These are phyloP conservation scores for Annulohypoxylon nitens DNA, from an alignment of 495 filamentous ascomycete genomes.

Conservation along the genomic window DNA sequence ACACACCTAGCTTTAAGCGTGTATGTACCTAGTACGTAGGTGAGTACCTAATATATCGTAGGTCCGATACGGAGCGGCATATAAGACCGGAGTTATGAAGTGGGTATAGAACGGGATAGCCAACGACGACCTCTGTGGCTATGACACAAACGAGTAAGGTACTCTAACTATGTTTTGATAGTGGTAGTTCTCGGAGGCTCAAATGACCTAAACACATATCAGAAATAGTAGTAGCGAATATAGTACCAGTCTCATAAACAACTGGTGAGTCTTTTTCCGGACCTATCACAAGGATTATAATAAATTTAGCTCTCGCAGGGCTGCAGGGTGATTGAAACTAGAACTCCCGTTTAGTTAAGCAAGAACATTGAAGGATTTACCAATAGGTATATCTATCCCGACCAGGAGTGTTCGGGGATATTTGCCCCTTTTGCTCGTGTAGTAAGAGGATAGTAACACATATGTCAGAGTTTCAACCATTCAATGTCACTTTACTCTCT, in stretches of 20 bases:
- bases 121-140: background rate
- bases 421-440: slow-evolving; percentile 33
- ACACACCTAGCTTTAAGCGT: background rate
- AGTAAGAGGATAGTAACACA: slow-evolving; percentile 38
- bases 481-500: background rate
- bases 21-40: background rate
- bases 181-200: background rate
- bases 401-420: slow-evolving; percentile 19
- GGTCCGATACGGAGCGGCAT: slow-evolving; percentile 29
- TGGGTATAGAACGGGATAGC: background rate
- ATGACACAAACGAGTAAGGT: background rate
- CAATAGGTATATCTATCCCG: slow-evolving; percentile 16
- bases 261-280: slow-evolving; percentile 37
- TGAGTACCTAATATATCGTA: slow-evolving; percentile 20
- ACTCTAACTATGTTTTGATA: slow-evolving; percentile 3
- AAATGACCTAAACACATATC: background rate
- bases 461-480: slow-evolving; percentile 23
- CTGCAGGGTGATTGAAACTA: slow-evolving; percentile 21
- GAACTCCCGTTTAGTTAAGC: slow-evolving; percentile 13
- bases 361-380: slow-evolving; percentile 14
- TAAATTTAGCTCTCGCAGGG: slow-evolving; percentile 22
- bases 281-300: slow-evolving; percentile 31
- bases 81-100: slow-evolving; percentile 2
- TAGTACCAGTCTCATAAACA: slow-evolving; percentile 5
- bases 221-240: slow-evolving; percentile 15